Conservation (phyloP, 768 basidiomycete genomes). For the Pisolithus sp. region DNA sequence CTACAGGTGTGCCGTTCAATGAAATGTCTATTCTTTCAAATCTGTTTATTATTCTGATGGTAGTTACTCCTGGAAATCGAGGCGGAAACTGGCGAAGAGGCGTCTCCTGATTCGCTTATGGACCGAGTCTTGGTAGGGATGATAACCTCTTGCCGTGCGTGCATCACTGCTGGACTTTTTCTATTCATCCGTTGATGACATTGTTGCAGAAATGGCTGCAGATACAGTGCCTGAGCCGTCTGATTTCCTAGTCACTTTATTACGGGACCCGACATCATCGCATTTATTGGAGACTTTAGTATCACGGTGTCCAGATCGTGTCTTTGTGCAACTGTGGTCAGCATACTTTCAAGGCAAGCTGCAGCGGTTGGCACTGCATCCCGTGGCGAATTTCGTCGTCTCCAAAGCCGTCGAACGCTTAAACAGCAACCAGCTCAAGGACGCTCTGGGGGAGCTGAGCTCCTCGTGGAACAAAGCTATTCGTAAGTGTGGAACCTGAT, state of each 20-base stretch:
- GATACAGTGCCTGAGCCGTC: conserved; percentile 42
- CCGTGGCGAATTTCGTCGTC: conserved; percentile 91
- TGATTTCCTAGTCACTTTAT: conserved; percentile 75
- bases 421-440: conserved; percentile 46
- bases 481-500: conserved; percentile 41
- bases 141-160: conserved; percentile 58
- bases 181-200: conserved; percentile 1
- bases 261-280: conserved; percentile 83
- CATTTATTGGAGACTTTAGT: conserved; percentile 85
- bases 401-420: conserved; percentile 69
- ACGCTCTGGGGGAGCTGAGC: conserved; percentile 54
- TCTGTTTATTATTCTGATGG: conserved; percentile 7
- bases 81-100: conserved; percentile 53
- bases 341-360: conserved; percentile 75
- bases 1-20: conserved; percentile 48
- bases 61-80: conserved; percentile 85
- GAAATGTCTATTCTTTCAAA: conserved; percentile 2
- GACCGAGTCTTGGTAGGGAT: conserved; percentile 75
- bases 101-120: conserved; percentile 66
- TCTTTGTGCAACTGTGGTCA: conserved; percentile 68
- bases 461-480: conserved; percentile 56
- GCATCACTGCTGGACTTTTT: neutral
- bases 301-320: conserved; percentile 46
- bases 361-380: conserved; percentile 69
- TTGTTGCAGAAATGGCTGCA: conserved; percentile 34